Evolutionary conservation across 805 yeast species (phyloP).

Genomic region (Candida endomychidarum): DNA sequence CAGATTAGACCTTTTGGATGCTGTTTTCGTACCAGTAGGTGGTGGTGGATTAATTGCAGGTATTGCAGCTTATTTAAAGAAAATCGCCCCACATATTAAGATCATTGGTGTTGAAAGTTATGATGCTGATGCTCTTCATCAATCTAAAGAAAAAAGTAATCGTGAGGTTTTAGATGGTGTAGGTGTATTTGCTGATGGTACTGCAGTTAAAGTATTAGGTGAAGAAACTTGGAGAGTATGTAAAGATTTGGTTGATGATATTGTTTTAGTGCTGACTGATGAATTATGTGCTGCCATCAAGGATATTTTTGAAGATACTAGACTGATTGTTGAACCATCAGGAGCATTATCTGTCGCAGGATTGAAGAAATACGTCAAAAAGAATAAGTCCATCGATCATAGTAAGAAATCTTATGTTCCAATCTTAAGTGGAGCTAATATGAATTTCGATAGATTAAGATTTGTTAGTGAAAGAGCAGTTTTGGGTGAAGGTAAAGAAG

Average conservation of each 20-base stretch:
- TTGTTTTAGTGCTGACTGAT: slow-evolving; percentile 81
- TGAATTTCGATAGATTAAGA: slow-evolving; percentile 95
- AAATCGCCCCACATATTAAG: slow-evolving; percentile 97
- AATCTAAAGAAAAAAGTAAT: slow-evolving; percentile 57
- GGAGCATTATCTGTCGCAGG: slow-evolving; percentile 98
- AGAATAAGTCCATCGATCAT: slow-evolving; percentile 71
- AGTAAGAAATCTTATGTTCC: slow-evolving; percentile 73
- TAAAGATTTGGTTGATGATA: slow-evolving; percentile 80
- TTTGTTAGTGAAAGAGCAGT: slow-evolving; percentile 97
- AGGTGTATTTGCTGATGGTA: slow-evolving; percentile 98
- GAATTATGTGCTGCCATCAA: slow-evolving; percentile 96
- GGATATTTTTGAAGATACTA: slow-evolving; percentile 93
- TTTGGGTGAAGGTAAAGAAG: slow-evolving; percentile 97
- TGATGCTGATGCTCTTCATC: slow-evolving; percentile 92
- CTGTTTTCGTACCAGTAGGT: slow-evolving; percentile 91
- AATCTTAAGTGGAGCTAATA: slow-evolving; percentile 92
- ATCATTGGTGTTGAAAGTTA: slow-evolving; percentile 93
- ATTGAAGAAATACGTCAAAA: slow-evolving; percentile 72
- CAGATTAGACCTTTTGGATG: slow-evolving; percentile 70
- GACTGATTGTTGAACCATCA: slow-evolving; percentile 92
- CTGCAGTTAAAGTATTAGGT: slow-evolving; percentile 90
- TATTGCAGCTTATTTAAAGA: slow-evolving; percentile 82
- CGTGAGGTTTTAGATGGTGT: slow-evolving; percentile 65
- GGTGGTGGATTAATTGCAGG: slow-evolving; percentile 98
- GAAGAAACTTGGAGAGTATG: slow-evolving; percentile 87